phyloP scores from a whole-genome alignment of 176 grass and related monocot species.

The Triticum urartu region DNA sequence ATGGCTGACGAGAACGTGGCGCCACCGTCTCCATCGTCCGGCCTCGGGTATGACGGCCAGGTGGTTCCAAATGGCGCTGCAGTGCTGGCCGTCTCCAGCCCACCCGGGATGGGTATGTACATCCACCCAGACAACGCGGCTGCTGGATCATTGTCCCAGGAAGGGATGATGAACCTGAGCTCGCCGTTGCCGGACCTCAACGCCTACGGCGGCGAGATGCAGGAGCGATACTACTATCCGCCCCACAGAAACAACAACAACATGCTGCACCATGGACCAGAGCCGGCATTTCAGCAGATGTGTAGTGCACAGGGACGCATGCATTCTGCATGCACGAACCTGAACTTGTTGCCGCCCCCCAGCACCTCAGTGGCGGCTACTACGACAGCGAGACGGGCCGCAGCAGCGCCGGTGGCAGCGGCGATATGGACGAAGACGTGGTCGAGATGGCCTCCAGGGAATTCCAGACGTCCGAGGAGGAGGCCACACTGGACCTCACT shows the following conservation, averaged over 20 bases:
- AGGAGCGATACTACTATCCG: neutral
- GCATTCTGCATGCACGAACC: neutral
- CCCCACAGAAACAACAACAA: too few relatives aligned
- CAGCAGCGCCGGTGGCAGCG: neutral
- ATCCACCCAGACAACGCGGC: neutral
- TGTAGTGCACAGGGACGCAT: neutral
- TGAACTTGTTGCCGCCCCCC: neutral
- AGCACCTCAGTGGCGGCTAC: neutral
- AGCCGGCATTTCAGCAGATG: neutral
- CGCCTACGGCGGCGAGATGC: neutral
- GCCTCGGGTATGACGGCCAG: neutral
- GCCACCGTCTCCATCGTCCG: neutral
- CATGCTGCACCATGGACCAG: neutral
- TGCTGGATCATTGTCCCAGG: neutral
- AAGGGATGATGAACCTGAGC: neutral
- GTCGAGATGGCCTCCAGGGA: slow-evolving; percentile 30
- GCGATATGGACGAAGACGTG: neutral
- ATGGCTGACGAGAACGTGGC: neutral
- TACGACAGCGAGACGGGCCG: neutral
- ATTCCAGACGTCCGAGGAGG: neutral
- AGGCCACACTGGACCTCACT: neutral
- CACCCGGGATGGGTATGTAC: neutral
- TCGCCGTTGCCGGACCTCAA: slow-evolving; percentile 19
- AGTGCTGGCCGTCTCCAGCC: too few relatives aligned
- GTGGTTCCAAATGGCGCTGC: neutral